Evolutionary conservation across 805 yeast species (phyloP).

Genomic region (Candida sithepensis): DNA sequence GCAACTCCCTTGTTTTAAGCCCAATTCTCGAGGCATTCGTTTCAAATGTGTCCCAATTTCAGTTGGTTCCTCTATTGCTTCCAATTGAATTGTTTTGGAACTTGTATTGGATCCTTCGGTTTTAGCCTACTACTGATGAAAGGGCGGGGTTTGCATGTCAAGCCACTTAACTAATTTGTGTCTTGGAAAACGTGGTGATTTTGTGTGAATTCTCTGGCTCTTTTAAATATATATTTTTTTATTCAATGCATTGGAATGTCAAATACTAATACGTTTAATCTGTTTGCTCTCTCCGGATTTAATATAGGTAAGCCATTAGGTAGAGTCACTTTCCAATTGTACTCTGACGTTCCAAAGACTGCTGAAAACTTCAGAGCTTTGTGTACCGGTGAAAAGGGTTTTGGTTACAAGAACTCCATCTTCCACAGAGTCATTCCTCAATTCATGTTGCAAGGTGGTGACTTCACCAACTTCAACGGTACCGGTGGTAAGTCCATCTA

Average conservation of each 20-base stretch:
- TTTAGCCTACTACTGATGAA: too few species aligned
- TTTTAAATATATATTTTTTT: too few species aligned
- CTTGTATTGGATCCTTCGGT: too few species aligned
- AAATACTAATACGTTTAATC: too few species aligned
- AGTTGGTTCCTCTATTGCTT: too few species aligned
- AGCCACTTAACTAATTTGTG: too few species aligned
- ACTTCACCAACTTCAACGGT: conserved; percentile 82
- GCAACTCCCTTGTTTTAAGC: background rate
- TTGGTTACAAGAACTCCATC: conserved; percentile 76
- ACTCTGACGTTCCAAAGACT: conserved; percentile 85
- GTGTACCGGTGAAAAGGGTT: conserved; percentile 92
- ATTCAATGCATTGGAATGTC: too few species aligned
- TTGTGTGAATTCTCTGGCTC: too few species aligned
- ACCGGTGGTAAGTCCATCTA: conserved; percentile 90
- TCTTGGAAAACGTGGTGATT: too few species aligned
- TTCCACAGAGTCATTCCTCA: conserved; percentile 98
- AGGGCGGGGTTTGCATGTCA: too few species aligned
- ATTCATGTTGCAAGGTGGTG: conserved; percentile 97
- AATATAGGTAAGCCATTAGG: conserved; percentile 35
- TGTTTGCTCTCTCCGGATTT: too few species aligned
- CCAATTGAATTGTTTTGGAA: too few species aligned
- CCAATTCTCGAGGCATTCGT: background rate
- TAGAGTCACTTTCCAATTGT: conserved; percentile 79
- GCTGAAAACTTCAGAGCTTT: conserved; percentile 78
- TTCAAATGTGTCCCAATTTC: background rate